A percentile compares a stretch with the other conserved stretches of the same genome.
Evolutionary conservation across 768 basidiomycete species (phyloP).

Genomic region (Pleurotus tuoliensis): DNA sequence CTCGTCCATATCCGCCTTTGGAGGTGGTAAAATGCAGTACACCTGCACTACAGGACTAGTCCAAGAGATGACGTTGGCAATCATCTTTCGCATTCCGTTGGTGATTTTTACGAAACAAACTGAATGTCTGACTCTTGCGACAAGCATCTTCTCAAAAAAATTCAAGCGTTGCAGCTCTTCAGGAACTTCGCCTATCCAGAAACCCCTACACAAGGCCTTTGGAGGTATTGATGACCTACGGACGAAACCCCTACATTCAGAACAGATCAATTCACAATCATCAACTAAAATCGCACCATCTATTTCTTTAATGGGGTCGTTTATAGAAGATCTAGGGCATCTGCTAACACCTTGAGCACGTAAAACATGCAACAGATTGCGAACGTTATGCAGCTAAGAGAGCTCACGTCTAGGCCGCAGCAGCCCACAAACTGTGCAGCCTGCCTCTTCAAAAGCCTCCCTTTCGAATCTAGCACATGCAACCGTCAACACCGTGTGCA

Average conservation of each 20-base stretch:
- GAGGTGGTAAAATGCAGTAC: not conserved
- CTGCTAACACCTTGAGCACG: too few species aligned
- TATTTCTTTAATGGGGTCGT: constrained; percentile 8
- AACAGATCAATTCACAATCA: constrained; percentile 8
- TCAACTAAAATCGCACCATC: constrained; percentile 14
- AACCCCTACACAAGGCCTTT: not conserved
- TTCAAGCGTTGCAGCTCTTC: not conserved
- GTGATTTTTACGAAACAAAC: not conserved
- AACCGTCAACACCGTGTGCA: too few species aligned
- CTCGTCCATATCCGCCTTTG: not conserved
- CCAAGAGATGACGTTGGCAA: not conserved
- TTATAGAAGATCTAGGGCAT: too few species aligned
- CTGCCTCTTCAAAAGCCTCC: constrained; percentile 3
- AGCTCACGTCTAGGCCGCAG: constrained; percentile 3
- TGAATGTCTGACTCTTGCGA: not conserved
- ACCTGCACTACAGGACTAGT: not conserved
- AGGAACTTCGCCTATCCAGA: not conserved
- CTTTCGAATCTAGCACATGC: too few species aligned
- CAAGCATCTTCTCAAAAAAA: not conserved
- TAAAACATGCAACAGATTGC: constrained; percentile 3
- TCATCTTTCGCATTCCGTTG: not conserved
- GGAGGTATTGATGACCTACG: not conserved
- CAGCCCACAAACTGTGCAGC: constrained; percentile 16
- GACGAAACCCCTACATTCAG: not conserved
- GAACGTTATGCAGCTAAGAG: constrained; percentile 7